These are phyloP conservation scores for Ophiostoma perfectum DNA, from an alignment of 2,329 filamentous ascomycete genomes.

Conservation along the genomic window DNA sequence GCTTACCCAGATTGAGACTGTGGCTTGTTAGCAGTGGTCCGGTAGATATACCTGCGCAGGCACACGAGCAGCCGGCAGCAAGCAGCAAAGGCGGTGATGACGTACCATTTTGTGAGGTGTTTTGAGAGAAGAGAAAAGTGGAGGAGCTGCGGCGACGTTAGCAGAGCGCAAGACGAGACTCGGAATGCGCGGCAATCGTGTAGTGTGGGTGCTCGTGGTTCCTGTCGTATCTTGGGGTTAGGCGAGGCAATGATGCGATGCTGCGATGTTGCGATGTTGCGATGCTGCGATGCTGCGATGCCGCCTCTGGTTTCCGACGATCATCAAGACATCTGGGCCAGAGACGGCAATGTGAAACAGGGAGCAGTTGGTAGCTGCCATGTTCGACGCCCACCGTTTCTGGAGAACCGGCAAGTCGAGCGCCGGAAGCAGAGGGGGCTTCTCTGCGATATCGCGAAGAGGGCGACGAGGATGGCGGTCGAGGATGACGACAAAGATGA, in stretches of 20 bases:
- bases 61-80: slow-evolving; percentile 18
- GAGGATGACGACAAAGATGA: background rate
- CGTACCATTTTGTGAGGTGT: slow-evolving; percentile 23
- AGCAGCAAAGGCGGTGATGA: background rate
- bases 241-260: background rate
- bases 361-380: background rate
- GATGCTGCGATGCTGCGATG: background rate
- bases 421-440: background rate
- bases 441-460: background rate
- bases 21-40: background rate
- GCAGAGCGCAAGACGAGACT: too few species aligned
- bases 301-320: background rate
- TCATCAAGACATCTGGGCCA: background rate
- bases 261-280: background rate
- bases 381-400: background rate
- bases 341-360: background rate
- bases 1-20: slow-evolving; percentile 64
- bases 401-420: background rate
- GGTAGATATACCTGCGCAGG: background rate
- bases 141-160: background rate
- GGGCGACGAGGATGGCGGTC: background rate
- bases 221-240: background rate
- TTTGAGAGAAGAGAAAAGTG: slow-evolving; percentile 1
- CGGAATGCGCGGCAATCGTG: background rate
- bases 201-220: background rate